Conservation (phyloP, 1,284 basidiomycete genomes). For the Stygiomarasmius scandens region DNA sequence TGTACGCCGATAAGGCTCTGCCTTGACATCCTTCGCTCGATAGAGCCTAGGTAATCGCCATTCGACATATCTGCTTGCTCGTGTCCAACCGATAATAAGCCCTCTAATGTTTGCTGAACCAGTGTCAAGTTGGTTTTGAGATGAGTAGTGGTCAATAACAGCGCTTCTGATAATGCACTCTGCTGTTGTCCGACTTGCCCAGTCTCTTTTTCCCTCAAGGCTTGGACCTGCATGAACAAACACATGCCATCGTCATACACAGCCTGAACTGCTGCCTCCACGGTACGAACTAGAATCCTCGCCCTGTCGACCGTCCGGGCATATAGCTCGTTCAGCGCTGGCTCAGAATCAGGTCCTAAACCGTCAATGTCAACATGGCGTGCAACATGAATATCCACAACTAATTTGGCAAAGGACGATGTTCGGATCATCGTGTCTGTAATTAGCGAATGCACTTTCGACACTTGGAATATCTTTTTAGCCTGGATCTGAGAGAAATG, state of each 20-base stretch:
- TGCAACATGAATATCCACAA: constrained; percentile 74
- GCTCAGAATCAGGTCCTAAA: constrained; percentile 51
- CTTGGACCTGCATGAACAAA: constrained; percentile 60
- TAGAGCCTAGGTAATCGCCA: constrained; percentile 70
- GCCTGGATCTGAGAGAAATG: neutral
- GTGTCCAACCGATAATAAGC: constrained; percentile 62
- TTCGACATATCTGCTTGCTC: constrained; percentile 69
- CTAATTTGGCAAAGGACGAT: constrained; percentile 55
- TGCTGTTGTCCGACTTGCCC: constrained; percentile 35
- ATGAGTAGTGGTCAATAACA: constrained; percentile 51
- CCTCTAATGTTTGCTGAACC: constrained; percentile 63
- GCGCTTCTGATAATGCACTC: constrained; percentile 43
- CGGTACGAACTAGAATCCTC: constrained; percentile 61
- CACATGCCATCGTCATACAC: constrained; percentile 70
- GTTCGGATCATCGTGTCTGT: constrained; percentile 56
- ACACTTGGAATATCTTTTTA: constrained; percentile 27
- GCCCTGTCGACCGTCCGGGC: constrained; percentile 66
- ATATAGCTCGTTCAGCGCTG: constrained; percentile 52
- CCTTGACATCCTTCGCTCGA: constrained; percentile 73
- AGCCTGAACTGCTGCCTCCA: constrained; percentile 70
- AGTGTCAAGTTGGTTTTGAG: constrained; percentile 56
- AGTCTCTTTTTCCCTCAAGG: constrained; percentile 43
- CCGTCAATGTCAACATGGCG: constrained; percentile 79
- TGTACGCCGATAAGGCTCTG: constrained; percentile 59
- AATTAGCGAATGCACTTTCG: constrained; percentile 42